Evolutionary conservation across 768 basidiomycete species (phyloP), one percentile per base, ranked within the genome.

Genomic region (Tricholoma bakamatsutake): DNA sequence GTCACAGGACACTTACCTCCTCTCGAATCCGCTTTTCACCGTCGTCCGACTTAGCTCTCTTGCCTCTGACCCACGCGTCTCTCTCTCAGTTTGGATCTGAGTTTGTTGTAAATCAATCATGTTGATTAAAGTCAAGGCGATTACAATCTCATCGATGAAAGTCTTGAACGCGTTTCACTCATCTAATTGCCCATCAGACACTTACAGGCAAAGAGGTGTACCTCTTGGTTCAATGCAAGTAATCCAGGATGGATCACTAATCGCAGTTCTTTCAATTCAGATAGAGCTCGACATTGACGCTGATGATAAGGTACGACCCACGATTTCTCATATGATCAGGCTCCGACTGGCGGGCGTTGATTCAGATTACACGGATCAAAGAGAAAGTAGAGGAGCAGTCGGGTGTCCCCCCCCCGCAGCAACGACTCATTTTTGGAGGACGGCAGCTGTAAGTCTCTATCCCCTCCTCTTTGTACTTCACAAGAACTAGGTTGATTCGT

Each of bases 371-470:
- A 46, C 84, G 90, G 62, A 93, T 98, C 73, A 98, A 98, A 77
- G 94, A 96, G 80, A 90, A 91, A 70, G 93, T 98, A 8, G 96
- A 98, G 71, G 95, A 98, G 76, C 95, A 98, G 74, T 94, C 93
- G 5, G 96, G 96, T 61, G 96, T 98, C 40, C 96, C 96, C 21
- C 96, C 96, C 58, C 90, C 79, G 42, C 96, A 98, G 71, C 96
- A 98, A 71, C 84, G 96, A 56, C 72, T 98, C 65, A 98, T 98
- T 69, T 97, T 87, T 69, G 73, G 82, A 65, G 96, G 96, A 33
- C 84, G 94, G 66, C 95, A 97, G 68, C 87, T 98, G 96, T 98
- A 71, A 5, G 17, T 52, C 21, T 42, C 17, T 55, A 18, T n/a
- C n/a, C n/a, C 17, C 31, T 39, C 57, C 24, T 53, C 13, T 37